These are phyloP conservation scores for Populus hybrid DNA, from an alignment of 441 rosid genomes.

Conservation along the genomic window DNA sequence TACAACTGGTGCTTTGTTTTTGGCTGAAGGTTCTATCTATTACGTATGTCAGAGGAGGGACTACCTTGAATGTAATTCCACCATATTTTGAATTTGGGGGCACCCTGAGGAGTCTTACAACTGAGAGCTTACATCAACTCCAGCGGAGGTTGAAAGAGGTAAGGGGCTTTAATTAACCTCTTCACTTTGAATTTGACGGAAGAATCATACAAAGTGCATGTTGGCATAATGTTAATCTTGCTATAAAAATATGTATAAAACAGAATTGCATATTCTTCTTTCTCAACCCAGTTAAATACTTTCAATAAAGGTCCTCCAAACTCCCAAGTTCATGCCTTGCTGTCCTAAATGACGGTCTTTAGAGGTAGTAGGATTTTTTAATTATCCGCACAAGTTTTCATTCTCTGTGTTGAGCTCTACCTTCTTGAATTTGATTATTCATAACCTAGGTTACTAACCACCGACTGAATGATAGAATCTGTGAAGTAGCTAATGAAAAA, in stretches of 20 bases:
- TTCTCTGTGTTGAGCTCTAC: neutral
- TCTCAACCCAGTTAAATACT: neutral
- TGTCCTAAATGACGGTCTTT: neutral
- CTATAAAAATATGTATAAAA: neutral
- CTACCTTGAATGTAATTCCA: slow-evolving; percentile 51
- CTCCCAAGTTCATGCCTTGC: neutral
- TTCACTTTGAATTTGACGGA: neutral
- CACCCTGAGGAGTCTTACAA: slow-evolving; percentile 78
- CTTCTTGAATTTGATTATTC: neutral
- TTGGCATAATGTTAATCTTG: neutral
- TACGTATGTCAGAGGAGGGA: slow-evolving; percentile 57
- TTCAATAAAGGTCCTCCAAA: neutral
- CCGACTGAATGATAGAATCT: no score
- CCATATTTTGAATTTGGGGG: slow-evolving; percentile 73
- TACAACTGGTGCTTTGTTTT: slow-evolving; percentile 15
- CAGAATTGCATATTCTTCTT: neutral
- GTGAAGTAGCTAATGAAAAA: neutral
- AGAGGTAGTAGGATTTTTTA: neutral
- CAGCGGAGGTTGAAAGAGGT: slow-evolving; percentile 67
- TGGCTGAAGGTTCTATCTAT: slow-evolving; percentile 66
- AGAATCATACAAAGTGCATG: neutral
- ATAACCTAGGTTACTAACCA: neutral
- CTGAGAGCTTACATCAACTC: slow-evolving; percentile 60
- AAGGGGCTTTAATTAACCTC: neutral
- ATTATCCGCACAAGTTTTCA: neutral